Percentiles rank a stretch among this genome's conserved stretches.
Conservation (phyloP, 768 basidiomycete species). For the Serendipita sp. region DNA sequence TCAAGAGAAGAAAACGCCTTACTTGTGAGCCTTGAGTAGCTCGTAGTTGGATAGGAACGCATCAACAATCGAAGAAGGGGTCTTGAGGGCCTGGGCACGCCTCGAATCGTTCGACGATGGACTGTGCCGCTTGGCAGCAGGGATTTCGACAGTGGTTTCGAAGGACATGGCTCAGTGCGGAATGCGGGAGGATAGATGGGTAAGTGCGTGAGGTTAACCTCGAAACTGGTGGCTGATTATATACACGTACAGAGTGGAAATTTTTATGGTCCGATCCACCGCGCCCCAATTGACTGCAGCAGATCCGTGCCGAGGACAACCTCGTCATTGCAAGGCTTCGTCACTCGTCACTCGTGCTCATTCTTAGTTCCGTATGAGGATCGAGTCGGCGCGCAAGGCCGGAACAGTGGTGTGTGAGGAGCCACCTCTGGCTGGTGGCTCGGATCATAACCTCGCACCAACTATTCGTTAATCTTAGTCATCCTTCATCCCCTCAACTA, state of each 20-base stretch:
- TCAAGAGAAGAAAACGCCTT: not conserved
- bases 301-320: not conserved
- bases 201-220: not conserved
- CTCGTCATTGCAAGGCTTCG: no score
- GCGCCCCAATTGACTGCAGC: not conserved
- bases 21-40: conserved; percentile 8
- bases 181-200: not conserved
- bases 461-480: no score
- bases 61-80: not conserved
- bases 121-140: not conserved
- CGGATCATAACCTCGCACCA: no score
- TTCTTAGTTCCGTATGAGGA: no score
- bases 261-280: no score
- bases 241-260: no score
- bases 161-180: not conserved
- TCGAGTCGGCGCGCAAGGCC: no score
- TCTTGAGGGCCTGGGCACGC: not conserved
- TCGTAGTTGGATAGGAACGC: not conserved
- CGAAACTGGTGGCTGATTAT: no score
- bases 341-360: no score
- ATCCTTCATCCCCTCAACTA: no score
- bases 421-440: no score
- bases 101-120: not conserved
- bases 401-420: no score
- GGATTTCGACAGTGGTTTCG: not conserved